Evolutionary conservation across 768 basidiomycete species (phyloP), one percentile per base, ranked within the genome.

Genomic region (Trametes cubensis): DNA sequence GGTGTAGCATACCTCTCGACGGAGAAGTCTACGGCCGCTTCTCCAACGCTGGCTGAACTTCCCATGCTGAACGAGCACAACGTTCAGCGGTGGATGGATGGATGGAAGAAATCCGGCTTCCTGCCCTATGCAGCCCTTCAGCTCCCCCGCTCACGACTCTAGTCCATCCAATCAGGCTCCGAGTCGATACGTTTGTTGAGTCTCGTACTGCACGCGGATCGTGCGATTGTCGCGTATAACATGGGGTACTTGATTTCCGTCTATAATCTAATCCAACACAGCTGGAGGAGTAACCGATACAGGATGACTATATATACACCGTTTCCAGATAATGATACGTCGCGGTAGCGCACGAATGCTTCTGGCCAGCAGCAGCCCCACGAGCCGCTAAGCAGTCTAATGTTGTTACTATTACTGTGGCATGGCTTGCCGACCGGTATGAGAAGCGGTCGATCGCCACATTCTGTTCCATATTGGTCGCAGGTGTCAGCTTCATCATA

Each of bases 381-480:
- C 38, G 38, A 21, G 21, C 20, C 34, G 3, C 15, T 39, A 38
- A 10, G 39, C 34, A 38, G 51, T 39, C n/a, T 40, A 21, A 13
- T 1, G 38, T 13, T 14, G 18, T 68, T 28, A 70, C 69, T 0
- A 60, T 68, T 8, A 4, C 53, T 2, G 67, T 70, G 6, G 60
- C 67, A 8, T 68, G 65, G 67, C 17, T 62, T 2, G 48, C 67
- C 56, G 69, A 70, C 39, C 58, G 40, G 57, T 58, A 61, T 30
- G 69, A 63, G 55, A 52, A 59, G 39, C 66, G 69, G 4, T 60
- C 69, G 6, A 52, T 59, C 38, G 64, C 60, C 15, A 59, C 64
- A 15, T 66, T 47, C 28, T 28, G 47, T 6, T 66, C 66, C 15
- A 58, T 70, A 62, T 4, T 62, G 1, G 56, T 70, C 39, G 69